Conservation (phyloP, 371 early-diverging fungal species). For the Saksenaea vasiformis region DNA sequence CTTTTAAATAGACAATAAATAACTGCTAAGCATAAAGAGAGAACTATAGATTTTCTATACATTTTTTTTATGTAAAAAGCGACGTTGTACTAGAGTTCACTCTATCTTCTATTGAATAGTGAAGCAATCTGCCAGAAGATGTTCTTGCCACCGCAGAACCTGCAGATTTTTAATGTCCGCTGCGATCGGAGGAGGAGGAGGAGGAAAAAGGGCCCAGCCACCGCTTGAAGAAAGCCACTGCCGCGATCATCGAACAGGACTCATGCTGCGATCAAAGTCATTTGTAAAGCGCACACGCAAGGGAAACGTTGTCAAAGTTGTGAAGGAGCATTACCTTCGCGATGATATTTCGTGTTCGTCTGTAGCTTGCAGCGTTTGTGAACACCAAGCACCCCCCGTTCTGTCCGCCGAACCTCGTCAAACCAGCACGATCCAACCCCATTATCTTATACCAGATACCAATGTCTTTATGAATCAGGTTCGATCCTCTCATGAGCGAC, state of each 20-base stretch:
- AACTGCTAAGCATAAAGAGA: too few relatives aligned
- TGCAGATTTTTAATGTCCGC: neutral
- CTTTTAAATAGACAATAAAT: too few relatives aligned
- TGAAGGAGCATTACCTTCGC: slow-evolving; percentile 94
- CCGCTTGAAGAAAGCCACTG: neutral
- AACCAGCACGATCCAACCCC: slow-evolving; percentile 52
- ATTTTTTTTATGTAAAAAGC: too few relatives aligned
- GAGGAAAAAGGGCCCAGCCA: slow-evolving; percentile 1
- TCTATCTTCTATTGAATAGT: too few relatives aligned
- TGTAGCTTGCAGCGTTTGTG: slow-evolving; percentile 60
- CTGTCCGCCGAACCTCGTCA: slow-evolving; percentile 49
- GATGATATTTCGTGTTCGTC: slow-evolving; percentile 92
- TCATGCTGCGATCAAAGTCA: slow-evolving; percentile 62
- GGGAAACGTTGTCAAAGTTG: slow-evolving; percentile 91
- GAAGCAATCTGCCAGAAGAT: too few relatives aligned
- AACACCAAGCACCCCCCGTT: slow-evolving; percentile 38
- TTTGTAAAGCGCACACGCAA: slow-evolving; percentile 81
- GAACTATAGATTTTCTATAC: too few relatives aligned
- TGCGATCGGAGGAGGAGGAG: neutral
- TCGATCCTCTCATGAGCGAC: neutral
- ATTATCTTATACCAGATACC: slow-evolving; percentile 92
- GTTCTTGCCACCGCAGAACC: neutral
- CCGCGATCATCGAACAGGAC: slow-evolving; percentile 1
- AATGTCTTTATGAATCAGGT: slow-evolving; percentile 95
- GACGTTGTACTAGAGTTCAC: too few relatives aligned